Evolutionary conservation across 768 basidiomycete species (phyloP).

Genomic region (Gloeophyllum trabeum): DNA sequence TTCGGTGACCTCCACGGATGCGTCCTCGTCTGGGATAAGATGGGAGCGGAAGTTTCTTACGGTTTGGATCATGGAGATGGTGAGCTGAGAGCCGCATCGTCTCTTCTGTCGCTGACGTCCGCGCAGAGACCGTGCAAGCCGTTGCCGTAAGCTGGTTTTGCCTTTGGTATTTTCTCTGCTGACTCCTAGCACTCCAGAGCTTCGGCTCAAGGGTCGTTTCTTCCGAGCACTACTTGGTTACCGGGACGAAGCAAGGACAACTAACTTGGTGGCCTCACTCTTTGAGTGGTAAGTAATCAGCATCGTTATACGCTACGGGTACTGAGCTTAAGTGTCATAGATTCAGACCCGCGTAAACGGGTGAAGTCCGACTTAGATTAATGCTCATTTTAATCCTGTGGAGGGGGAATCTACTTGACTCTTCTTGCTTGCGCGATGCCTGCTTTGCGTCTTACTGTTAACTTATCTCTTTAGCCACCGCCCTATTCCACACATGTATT

Average conservation of each 20-base stretch:
- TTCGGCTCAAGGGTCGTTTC: slow-evolving; percentile 28
- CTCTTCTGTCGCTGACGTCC: background rate
- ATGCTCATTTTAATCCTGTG: too few relatives aligned
- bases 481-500: too few relatives aligned
- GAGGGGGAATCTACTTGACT: too few relatives aligned
- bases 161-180: slow-evolving; percentile 16
- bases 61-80: slow-evolving; percentile 53
- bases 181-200: slow-evolving; percentile 17
- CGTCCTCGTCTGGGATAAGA: slow-evolving; percentile 52
- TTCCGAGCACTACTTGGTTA: slow-evolving; percentile 32
- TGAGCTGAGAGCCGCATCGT: too few relatives aligned
- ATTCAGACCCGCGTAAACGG: too few relatives aligned
- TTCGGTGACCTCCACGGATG: slow-evolving; percentile 45
- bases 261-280: slow-evolving; percentile 33
- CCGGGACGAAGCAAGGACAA: slow-evolving; percentile 43
- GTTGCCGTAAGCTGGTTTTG: slow-evolving; percentile 19
- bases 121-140: slow-evolving; percentile 12
- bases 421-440: too few relatives aligned
- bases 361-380: too few relatives aligned
- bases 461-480: too few relatives aligned
- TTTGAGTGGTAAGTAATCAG: too few relatives aligned
- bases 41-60: slow-evolving; percentile 39
- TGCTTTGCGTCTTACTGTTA: too few relatives aligned
- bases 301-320: too few relatives aligned
- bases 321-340: too few relatives aligned